Percentiles rank a stretch among this genome's conserved stretches.
These are phyloP conservation scores for Fusarium chuoi DNA, from an alignment of 2,329 filamentous ascomycete species.

Conservation along the genomic window DNA sequence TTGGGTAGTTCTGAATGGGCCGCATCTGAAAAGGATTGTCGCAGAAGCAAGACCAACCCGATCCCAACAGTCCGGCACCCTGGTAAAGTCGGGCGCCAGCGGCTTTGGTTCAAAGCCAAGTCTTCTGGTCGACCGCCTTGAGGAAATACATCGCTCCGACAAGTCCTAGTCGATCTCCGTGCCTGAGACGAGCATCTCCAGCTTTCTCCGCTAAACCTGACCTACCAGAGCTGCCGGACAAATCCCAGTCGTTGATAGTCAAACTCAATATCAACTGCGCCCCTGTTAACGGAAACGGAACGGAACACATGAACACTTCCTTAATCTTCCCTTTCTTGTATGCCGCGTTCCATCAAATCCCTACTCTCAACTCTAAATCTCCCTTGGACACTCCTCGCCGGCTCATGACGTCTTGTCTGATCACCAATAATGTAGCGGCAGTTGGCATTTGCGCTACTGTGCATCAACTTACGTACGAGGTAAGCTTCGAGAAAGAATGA, in stretches of 20 bases:
- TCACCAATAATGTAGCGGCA: slow-evolving; percentile 16
- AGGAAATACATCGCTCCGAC: slow-evolving; percentile 24
- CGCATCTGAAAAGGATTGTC: slow-evolving; percentile 31
- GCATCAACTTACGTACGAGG: slow-evolving; percentile 22
- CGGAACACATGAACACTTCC: slow-evolving; percentile 20
- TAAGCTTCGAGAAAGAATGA: slow-evolving; percentile 32
- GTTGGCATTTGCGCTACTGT: slow-evolving; percentile 24
- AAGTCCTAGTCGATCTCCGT: slow-evolving; percentile 28
- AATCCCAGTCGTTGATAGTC: background rate
- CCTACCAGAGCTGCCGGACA: slow-evolving; percentile 17
- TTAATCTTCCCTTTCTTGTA: slow-evolving; percentile 1
- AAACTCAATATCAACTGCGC: slow-evolving; percentile 34
- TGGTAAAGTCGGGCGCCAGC: slow-evolving; percentile 41
- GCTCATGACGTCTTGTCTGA: slow-evolving; percentile 11
- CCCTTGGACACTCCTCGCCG: background rate
- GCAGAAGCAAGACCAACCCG: slow-evolving; percentile 14
- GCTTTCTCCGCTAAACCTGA: slow-evolving; percentile 19
- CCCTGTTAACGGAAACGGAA: slow-evolving; percentile 13
- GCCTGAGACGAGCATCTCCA: slow-evolving; percentile 38
- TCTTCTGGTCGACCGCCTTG: slow-evolving; percentile 36
- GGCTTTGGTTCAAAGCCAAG: slow-evolving; percentile 41
- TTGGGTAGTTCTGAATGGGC: slow-evolving; percentile 20
- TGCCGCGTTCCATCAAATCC: slow-evolving; percentile 5
- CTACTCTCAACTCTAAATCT: slow-evolving; percentile 16
- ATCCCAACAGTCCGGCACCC: slow-evolving; percentile 33